A percentile compares a stretch with the other conserved stretches of the same genome.
Evolutionary conservation across 2,329 filamentous ascomycete genomes (phyloP).

Genomic region (Boeremia exigua): DNA sequence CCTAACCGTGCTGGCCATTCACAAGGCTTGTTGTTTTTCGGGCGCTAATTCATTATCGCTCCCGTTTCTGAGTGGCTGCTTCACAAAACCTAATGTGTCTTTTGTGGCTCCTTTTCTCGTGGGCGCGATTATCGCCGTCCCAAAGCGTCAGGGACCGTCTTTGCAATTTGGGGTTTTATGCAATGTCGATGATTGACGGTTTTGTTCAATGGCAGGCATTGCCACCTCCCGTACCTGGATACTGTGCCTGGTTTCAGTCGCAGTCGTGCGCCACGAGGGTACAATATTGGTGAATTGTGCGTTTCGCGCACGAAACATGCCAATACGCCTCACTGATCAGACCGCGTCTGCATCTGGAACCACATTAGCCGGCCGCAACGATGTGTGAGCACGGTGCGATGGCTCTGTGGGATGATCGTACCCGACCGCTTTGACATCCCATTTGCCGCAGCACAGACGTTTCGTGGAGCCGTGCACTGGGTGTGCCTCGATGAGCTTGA

Average conservation of each 20-base stretch:
- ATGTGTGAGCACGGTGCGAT: constrained; percentile 29
- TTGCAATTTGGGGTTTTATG: constrained; percentile 39
- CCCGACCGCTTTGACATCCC: constrained; percentile 38
- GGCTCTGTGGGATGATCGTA: constrained; percentile 32
- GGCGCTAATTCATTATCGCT: constrained; percentile 47
- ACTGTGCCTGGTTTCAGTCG: constrained; percentile 14
- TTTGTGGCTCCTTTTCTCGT: constrained; percentile 38
- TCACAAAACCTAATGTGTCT: constrained; percentile 44
- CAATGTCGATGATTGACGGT: constrained; percentile 37
- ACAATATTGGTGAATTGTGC: constrained; percentile 38
- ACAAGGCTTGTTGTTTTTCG: constrained; percentile 36
- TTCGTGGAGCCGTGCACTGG: constrained; percentile 32
- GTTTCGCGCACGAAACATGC: constrained; percentile 34
- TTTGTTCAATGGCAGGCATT: constrained; percentile 30
- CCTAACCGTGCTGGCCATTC: constrained; percentile 37
- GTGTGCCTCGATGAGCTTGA: constrained; percentile 23
- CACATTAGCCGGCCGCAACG: constrained; percentile 42
- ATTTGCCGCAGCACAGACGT: constrained; percentile 40
- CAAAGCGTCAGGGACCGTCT: constrained; percentile 44
- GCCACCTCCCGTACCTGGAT: constrained; percentile 45
- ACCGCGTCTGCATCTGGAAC: constrained; percentile 32
- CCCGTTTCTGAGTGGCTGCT: constrained; percentile 41
- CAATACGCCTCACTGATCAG: constrained; percentile 37
- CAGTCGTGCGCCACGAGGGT: constrained; percentile 35
- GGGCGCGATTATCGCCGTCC: constrained; percentile 42